Evolutionary conservation across 2,329 filamentous ascomycete genomes (phyloP), one percentile per base, ranked within the genome.

Genomic region (Neopestalotiopsis sp.): DNA sequence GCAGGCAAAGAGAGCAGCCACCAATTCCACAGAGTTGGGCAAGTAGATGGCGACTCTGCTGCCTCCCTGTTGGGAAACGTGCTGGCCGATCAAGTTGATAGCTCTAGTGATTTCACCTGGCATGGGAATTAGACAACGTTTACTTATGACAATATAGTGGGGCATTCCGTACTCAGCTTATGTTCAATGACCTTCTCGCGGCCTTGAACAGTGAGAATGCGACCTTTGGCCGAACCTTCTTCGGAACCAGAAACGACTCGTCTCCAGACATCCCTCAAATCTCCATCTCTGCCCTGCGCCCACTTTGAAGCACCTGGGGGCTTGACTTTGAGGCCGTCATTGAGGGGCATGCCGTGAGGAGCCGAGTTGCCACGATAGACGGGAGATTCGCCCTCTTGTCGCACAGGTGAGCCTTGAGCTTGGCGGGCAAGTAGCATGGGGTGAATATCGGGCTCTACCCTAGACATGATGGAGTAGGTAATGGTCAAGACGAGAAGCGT

Each of bases 191-290:
- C 85, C 71, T 91, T 89, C 75, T 94, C 88, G 69, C 88, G 91
- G 69, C 95, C 96, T 67, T 94, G 84, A 32, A 97, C 91, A 1
- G 94, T 97, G 78, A 94, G 84, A 70, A 98, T 87, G 75, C 90
- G 90, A 69, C 92, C 93, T 72, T 89, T 90, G 56, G 88, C 88
- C 1, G 86, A 84, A 34, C 90, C 91, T 60, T 91, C 88, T 45
- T 90, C 89, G 68, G 90, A 88, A 64, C 93, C 94, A 67, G 85
- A 85, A 10, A 91, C 85, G 57, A 90, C 92, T 76, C 88, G 88
- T 71, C 91, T 89, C 96, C 96, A 99, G 68, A 99, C 86, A 80
- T 99, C 95, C 67, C 95, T 89, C 72, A 99, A 84, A 75, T 99
- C 95, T 59, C 96, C 96, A 79, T 97, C 91, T 68, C 92, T 90